Base-by-base conservation (phyloP, 768 basidiomycete species). In the Lactarius sp. region DNA sequence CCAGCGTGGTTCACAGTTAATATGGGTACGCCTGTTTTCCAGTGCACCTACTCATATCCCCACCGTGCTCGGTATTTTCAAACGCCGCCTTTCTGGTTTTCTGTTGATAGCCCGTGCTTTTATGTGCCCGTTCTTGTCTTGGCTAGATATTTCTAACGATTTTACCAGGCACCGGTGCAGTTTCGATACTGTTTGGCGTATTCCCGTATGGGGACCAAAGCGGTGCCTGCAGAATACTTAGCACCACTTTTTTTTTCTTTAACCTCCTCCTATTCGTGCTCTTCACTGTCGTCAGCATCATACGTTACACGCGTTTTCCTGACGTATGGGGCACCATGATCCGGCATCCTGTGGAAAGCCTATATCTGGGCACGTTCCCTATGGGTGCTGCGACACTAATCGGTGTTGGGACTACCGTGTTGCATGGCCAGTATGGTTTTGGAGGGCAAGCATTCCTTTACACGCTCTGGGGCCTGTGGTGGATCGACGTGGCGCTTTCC, bases 371-470 rank as follows among this genome's bases (percentile, higher is more conserved):
- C 37, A 75, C 74, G 7, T 78, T 75, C 66, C 84, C 85, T 0
- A 88, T 87, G 85, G 86, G 80, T 14, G 78, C 75, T 5, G 77
- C 82, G 2, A 87, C 86, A 1, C 71, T 88, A 39, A 79, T 88
- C 57, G 82, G 77, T 59, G 74, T 81, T 44, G 79, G 80, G 0
- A 75, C 82, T 20, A 73, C 73, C 6, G 74, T 81, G 42, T 73
- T 85, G n/a, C 71, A 82, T 62, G 65, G 72, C 12, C 71, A 75
- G 64, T 81, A 76, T 67, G 69, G 72, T 20, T 77, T 86, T 59
- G 84, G 83, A 0, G 85, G 85, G 13, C 75, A 68, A 46, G 56
- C 69, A 1, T 84, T 87, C 71, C 70, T 87, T 2, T 83, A 81
- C 61, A 69, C 76, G 31, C 69, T 87, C 42, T 87, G 87, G 83